Percentiles rank a stretch among this genome's conserved stretches.
These are phyloP conservation scores for Saussurea involucrata DNA, from an alignment of 129 eudicot genomes.

Conservation along the genomic window DNA sequence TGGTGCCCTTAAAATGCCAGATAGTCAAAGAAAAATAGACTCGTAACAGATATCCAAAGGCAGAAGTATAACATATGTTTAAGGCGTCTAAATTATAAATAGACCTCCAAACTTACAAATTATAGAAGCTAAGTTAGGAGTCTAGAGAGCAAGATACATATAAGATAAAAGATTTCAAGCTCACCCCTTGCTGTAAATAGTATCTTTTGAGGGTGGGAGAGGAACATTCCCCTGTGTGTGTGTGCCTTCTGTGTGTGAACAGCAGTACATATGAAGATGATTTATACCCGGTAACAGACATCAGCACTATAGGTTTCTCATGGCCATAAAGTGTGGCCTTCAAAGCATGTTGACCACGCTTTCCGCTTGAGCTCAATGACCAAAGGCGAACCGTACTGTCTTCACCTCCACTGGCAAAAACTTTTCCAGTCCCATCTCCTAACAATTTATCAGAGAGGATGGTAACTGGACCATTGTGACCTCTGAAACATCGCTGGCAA, in stretches of 20 bases:
- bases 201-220: too few relatives aligned
- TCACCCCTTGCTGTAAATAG: too few relatives aligned
- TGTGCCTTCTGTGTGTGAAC: neutral
- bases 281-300: constrained; percentile 83
- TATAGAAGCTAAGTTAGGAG: too few relatives aligned
- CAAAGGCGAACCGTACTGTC: constrained; percentile 90
- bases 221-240: neutral
- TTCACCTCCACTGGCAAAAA: constrained; percentile 89
- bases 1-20: neutral
- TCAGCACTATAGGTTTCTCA: constrained; percentile 61
- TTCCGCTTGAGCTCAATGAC: constrained; percentile 67
- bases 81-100: too few relatives aligned
- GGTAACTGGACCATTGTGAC: constrained; percentile 77
- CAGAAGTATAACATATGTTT: neutral
- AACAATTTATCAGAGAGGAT: constrained; percentile 72
- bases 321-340: constrained; percentile 83
- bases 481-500: constrained; percentile 66
- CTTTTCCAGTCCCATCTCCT: constrained; percentile 61
- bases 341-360: constrained; percentile 71
- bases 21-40: neutral
- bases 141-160: too few relatives aligned
- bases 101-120: too few relatives aligned
- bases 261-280: neutral
- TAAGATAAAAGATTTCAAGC: too few relatives aligned
- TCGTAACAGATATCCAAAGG: neutral